Evolutionary conservation across 805 yeast species (phyloP), one percentile per base, ranked within the genome.

Genomic region (Yarrowia osloensis): DNA sequence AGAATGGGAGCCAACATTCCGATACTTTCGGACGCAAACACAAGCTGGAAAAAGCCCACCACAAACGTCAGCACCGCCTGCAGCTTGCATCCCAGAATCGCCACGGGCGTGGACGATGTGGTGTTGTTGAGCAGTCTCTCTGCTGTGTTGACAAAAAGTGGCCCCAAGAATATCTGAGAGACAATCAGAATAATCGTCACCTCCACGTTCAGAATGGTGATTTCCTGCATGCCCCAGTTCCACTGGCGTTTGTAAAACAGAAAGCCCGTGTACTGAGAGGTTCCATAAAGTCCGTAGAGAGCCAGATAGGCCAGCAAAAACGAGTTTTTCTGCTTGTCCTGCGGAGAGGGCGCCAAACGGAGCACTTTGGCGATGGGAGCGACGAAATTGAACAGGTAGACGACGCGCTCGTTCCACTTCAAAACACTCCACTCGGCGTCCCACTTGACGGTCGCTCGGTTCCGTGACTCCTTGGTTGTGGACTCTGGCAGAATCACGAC

Each of bases 191-290:
- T 40, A 19, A 57, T 40, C 9, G 63, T 57, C 7, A 40, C 37
- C 9, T 57, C 63, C 19, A 57, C 49, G 17, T 13, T 57, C 8
- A 57, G 26, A 11, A 39, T 24, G 3, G 63, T 19, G 15, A 57
- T 57, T 19, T 57, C 49, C 37, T 57, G 49, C 37, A 57, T 21
- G 13, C 63, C 63, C 63, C 63, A 57, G 49, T 40, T 40, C 63
- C 63, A 57, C 11, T 57, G 63, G 8, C 63, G 47, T 19, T 57
- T 57, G 28, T 40, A 57, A 35, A 57, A 57, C 19, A 57, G 37
- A 15, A 57, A 39, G n/a, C 63, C 63, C 1, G 63, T 39, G 49
- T 57, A 40, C 28, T 57, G 63, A 6, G 49, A 26, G n/a, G 63
- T 57, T 2, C 49, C 63, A 13, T 57, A 57, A 28, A 57, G 37